These are phyloP conservation scores for Aspergillus alliaceus DNA, from an alignment of 2,329 filamentous ascomycete genomes.

Conservation along the genomic window DNA sequence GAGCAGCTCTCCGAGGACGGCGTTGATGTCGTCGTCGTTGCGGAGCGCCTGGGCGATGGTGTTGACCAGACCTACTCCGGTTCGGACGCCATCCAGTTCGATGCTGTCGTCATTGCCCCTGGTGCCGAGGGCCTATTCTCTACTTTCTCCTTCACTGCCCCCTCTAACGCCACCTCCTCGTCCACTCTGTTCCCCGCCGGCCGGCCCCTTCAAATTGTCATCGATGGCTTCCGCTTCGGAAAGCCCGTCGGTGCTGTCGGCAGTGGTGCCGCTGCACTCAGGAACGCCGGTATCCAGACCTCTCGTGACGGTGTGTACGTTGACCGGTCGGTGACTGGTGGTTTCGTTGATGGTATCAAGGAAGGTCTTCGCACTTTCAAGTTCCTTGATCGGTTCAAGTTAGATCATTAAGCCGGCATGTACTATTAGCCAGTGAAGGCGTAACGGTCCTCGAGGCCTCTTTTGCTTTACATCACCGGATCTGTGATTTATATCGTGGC, in stretches of 20 bases:
- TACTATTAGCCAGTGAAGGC: not conserved
- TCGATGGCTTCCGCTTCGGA: slow-evolving; percentile 65
- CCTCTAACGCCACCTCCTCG: slow-evolving; percentile 38
- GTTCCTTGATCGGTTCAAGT: slow-evolving; percentile 64
- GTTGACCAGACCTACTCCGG: slow-evolving; percentile 66
- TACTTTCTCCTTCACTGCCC: slow-evolving; percentile 19
- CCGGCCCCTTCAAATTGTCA: slow-evolving; percentile 63
- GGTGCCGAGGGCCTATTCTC: slow-evolving; percentile 57
- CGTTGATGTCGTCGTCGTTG: slow-evolving; percentile 61
- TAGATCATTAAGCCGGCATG: slow-evolving; percentile 46
- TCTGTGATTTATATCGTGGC: not conserved
- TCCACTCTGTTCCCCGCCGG: slow-evolving; percentile 64
- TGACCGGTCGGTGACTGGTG: slow-evolving; percentile 30
- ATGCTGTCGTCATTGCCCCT: slow-evolving; percentile 57
- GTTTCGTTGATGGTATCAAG: slow-evolving; percentile 50
- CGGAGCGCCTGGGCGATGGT: slow-evolving; percentile 55
- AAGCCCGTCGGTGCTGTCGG: slow-evolving; percentile 68
- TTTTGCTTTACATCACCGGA: not conserved
- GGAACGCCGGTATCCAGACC: slow-evolving; percentile 45
- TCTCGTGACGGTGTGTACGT: slow-evolving; percentile 38
- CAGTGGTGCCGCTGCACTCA: slow-evolving; percentile 38
- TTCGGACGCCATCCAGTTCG: slow-evolving; percentile 54
- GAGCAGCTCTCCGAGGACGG: slow-evolving; percentile 41
- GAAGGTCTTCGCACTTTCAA: slow-evolving; percentile 64
- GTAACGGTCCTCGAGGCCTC: not conserved